A percentile compares a stretch with the other conserved stretches of the same genome.
Evolutionary conservation across 805 yeast genomes (phyloP).

Genomic region (Huiozyma naganishii): DNA sequence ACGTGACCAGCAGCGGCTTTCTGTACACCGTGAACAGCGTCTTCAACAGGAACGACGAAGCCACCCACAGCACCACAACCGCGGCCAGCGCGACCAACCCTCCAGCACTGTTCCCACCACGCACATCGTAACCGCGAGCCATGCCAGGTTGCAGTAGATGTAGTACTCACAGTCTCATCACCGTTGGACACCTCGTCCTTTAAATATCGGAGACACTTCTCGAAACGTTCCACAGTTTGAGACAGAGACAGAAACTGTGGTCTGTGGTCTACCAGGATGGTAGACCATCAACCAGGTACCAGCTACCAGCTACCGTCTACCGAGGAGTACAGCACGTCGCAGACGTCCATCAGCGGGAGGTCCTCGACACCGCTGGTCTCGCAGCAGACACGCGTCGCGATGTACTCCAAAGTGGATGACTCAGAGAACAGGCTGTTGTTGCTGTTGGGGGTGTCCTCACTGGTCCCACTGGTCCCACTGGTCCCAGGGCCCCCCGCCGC

Average conservation of each 20-base stretch:
- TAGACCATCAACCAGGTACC: neutral
- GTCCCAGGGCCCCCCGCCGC: constrained; percentile 9
- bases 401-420: neutral
- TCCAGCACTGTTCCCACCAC: constrained; percentile 26
- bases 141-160: no score
- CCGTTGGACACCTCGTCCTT: neutral
- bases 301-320: neutral
- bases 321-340: constrained; percentile 45
- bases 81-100: constrained; percentile 63
- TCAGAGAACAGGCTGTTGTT: neutral
- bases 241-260: no score
- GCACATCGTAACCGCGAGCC: no score
- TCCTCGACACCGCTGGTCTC: constrained; percentile 85
- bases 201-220: neutral
- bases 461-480: neutral
- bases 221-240: no score
- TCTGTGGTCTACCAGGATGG: no score
- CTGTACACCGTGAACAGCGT: constrained; percentile 57
- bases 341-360: constrained; percentile 61
- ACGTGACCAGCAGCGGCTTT: constrained; percentile 88
- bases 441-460: neutral
- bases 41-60: constrained; percentile 72
- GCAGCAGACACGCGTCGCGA: constrained; percentile 32
- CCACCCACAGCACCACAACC: constrained; percentile 80
- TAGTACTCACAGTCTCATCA: neutral